A percentile compares a stretch with the other conserved stretches of the same genome.
phyloP scores from a whole-genome alignment of 2,329 filamentous ascomycete genomes.

The Alternaria gansuensis region DNA sequence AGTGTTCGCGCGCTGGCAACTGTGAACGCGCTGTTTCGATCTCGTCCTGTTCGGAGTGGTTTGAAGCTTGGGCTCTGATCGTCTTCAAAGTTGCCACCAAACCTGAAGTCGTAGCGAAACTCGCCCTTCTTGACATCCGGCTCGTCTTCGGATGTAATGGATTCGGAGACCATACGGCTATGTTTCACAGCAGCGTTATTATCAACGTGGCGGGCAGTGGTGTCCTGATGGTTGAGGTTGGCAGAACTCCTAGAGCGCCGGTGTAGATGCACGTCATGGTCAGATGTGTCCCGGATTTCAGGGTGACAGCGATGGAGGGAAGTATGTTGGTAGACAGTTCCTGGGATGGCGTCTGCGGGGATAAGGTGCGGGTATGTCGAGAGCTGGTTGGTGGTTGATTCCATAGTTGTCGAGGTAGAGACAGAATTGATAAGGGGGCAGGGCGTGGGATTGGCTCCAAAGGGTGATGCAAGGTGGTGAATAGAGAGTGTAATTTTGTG shows the following conservation, averaged over 20 bases:
- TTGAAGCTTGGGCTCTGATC: neutral
- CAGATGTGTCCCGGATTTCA: neutral
- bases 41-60: neutral
- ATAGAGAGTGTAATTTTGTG: neutral
- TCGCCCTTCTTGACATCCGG: neutral
- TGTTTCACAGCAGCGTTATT: neutral
- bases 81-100: neutral
- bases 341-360: neutral
- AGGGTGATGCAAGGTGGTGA: neutral
- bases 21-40: neutral
- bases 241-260: neutral
- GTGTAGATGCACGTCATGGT: neutral
- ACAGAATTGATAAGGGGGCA: too few relatives aligned
- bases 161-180: neutral
- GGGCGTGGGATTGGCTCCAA: neutral
- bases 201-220: neutral
- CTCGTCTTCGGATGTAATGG: neutral
- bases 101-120: constrained; percentile 2
- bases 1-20: constrained; percentile 8
- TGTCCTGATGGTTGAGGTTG: neutral
- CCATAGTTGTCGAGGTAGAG: neutral
- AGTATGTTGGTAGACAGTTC: neutral
- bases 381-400: neutral
- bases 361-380: neutral
- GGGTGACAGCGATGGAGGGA: neutral